Conservation (phyloP, 495 filamentous ascomycete genomes). For the Aspergillus ostianus region DNA sequence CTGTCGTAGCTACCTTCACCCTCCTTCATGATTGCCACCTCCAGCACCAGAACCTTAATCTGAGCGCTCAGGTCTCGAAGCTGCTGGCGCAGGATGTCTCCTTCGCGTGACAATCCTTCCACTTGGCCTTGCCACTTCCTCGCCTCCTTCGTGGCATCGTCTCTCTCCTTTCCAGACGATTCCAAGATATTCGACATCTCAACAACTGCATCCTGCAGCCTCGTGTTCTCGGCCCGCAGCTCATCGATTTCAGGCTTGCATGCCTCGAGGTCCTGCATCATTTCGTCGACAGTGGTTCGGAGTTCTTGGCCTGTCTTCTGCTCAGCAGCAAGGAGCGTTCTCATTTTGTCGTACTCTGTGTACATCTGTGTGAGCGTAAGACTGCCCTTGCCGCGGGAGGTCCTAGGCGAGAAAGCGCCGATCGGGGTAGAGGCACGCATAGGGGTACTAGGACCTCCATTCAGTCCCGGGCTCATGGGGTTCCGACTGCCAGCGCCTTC, state of each 20-base stretch:
- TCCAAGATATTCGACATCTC: constrained; percentile 74
- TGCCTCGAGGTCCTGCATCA: constrained; percentile 61
- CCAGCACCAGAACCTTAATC: constrained; percentile 82
- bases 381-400: constrained; percentile 54
- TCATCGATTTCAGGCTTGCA: constrained; percentile 63
- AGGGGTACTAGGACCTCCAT: constrained; percentile 52
- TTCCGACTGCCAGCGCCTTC: constrained; percentile 32
- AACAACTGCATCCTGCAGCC: constrained; percentile 63
- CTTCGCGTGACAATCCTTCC: constrained; percentile 67
- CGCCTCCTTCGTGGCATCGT: constrained; percentile 55
- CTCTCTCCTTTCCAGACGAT: constrained; percentile 52
- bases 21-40: constrained; percentile 74
- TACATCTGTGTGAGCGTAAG: constrained; percentile 68
- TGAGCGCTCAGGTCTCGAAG: constrained; percentile 89
- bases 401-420: constrained; percentile 54
- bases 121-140: constrained; percentile 73
- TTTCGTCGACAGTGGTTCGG: constrained; percentile 72
- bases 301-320: constrained; percentile 69
- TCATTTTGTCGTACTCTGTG: constrained; percentile 60
- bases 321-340: constrained; percentile 60
- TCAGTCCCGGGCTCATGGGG: constrained; percentile 52
- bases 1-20: constrained; percentile 69
- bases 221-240: constrained; percentile 51
- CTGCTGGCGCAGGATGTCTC: constrained; percentile 77
- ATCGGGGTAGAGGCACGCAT: constrained; percentile 50